A percentile compares a stretch with the other conserved stretches of the same genome.
Evolutionary conservation across 495 filamentous ascomycete species (phyloP).

Genomic region (Lepidopterella palustris): DNA sequence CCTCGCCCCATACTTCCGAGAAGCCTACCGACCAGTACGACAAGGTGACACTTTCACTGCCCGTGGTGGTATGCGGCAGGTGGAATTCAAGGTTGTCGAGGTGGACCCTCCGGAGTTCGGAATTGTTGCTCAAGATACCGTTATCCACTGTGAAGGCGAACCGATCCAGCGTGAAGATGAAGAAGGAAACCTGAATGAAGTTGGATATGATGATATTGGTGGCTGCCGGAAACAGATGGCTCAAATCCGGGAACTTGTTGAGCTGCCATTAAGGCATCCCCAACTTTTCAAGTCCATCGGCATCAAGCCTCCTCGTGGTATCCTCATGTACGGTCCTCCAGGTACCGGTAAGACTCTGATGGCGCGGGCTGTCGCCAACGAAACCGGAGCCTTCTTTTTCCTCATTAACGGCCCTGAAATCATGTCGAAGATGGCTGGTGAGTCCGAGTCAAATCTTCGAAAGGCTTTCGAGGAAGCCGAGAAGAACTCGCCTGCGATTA

Average conservation of each 20-base stretch:
- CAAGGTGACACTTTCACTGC: constrained; percentile 97
- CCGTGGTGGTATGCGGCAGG: constrained; percentile 95
- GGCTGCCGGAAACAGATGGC: constrained; percentile 99
- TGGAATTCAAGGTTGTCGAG: constrained; percentile 99
- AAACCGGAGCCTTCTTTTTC: constrained; percentile 99
- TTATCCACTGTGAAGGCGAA: constrained; percentile 98
- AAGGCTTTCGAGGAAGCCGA: constrained; percentile 99
- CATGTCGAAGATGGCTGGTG: constrained; percentile 99
- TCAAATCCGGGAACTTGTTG: constrained; percentile 96
- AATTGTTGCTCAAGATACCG: constrained; percentile 96
- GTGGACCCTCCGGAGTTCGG: constrained; percentile 97
- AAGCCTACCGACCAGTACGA: constrained; percentile 92
- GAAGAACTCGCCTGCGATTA: constrained; percentile 98
- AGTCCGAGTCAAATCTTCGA: constrained; percentile 93
- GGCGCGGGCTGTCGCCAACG: constrained; percentile 97
- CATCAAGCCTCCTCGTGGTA: constrained; percentile 98
- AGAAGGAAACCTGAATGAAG: constrained; percentile 97
- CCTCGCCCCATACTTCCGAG: constrained; percentile 98
- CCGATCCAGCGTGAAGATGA: constrained; percentile 98
- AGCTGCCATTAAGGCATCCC: constrained; percentile 90
- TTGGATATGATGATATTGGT: constrained; percentile 98
- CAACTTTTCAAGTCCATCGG: constrained; percentile 99
- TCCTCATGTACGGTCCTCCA: constrained; percentile 93
- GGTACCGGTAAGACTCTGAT: constrained; percentile 99
- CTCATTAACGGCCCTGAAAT: constrained; percentile 98